Evolutionary conservation across 179 eudicot species (phyloP).

Genomic region (Beta lomatogona): DNA sequence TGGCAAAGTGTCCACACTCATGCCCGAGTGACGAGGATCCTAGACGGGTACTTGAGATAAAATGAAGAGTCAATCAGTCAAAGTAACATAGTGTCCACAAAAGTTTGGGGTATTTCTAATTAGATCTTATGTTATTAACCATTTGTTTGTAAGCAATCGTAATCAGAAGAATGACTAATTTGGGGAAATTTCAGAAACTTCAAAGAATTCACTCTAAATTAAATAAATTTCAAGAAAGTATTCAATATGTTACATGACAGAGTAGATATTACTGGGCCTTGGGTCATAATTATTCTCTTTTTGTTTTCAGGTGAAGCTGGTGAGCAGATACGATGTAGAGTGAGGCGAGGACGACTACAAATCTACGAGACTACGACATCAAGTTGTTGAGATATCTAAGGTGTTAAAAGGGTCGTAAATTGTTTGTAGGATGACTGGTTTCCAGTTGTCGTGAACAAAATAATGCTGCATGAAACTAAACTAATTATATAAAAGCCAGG

Average conservation of each 20-base stretch:
- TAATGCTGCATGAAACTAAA: background rate
- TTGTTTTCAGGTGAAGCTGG: background rate
- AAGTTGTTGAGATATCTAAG: background rate
- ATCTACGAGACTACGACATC: background rate
- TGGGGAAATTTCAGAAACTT: background rate
- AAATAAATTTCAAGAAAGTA: background rate
- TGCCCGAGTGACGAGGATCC: no score
- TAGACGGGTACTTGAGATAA: no score
- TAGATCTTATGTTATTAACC: background rate
- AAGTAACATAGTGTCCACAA: background rate
- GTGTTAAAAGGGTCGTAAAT: background rate
- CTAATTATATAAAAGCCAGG: background rate
- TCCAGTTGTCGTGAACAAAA: background rate
- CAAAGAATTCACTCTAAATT: background rate
- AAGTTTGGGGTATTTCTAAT: background rate
- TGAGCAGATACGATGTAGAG: background rate
- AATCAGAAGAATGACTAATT: background rate
- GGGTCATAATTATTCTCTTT: background rate
- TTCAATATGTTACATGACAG: background rate
- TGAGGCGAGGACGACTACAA: background rate
- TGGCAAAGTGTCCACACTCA: no score
- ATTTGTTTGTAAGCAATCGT: background rate
- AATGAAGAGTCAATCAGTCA: no score
- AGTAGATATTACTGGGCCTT: background rate
- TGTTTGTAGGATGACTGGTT: background rate